These are phyloP conservation scores for Holtermanniella nyarrowii DNA, from an alignment of 768 basidiomycete genomes.

Conservation along the genomic window DNA sequence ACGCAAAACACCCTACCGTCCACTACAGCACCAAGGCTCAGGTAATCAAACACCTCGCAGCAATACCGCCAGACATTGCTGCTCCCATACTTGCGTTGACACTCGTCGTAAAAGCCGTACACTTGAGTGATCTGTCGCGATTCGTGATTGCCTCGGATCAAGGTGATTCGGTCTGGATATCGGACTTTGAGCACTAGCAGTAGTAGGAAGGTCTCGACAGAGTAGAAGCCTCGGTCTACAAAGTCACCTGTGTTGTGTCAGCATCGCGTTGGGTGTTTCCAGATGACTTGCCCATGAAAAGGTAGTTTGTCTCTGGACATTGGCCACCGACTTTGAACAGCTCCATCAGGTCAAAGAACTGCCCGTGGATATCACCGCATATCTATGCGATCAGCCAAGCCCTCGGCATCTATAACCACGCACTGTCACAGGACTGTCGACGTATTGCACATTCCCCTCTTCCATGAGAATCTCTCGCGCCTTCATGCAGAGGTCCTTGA, in stretches of 20 bases:
- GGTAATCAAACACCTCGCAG: constrained; percentile 96
- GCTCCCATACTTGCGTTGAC: constrained; percentile 87
- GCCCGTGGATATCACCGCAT: constrained; percentile 87
- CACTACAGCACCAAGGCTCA: constrained; percentile 88
- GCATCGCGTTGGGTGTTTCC: background rate
- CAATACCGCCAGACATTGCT: constrained; percentile 96
- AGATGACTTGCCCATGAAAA: constrained; percentile 58
- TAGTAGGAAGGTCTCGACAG: constrained; percentile 85
- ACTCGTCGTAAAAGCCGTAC: constrained; percentile 61
- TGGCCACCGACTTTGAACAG: constrained; percentile 73
- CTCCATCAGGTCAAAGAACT: constrained; percentile 90
- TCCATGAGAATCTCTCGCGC: constrained; percentile 94
- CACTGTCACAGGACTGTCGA: constrained; percentile 85
- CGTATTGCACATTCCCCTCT: constrained; percentile 92
- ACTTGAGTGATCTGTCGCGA: constrained; percentile 94
- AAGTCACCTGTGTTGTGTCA: constrained; percentile 69
- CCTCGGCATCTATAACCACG: constrained; percentile 8
- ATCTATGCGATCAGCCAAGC: constrained; percentile 29
- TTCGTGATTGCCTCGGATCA: constrained; percentile 91
- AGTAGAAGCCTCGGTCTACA: constrained; percentile 93
- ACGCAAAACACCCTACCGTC: constrained; percentile 96
- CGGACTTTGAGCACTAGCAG: constrained; percentile 85
- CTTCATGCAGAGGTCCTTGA: constrained; percentile 88
- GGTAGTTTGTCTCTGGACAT: constrained; percentile 83
- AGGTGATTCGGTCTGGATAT: constrained; percentile 84